These are phyloP conservation scores for Apophysomyces trapeziformis DNA, from an alignment of 371 early-diverging fungal species.

Conservation along the genomic window DNA sequence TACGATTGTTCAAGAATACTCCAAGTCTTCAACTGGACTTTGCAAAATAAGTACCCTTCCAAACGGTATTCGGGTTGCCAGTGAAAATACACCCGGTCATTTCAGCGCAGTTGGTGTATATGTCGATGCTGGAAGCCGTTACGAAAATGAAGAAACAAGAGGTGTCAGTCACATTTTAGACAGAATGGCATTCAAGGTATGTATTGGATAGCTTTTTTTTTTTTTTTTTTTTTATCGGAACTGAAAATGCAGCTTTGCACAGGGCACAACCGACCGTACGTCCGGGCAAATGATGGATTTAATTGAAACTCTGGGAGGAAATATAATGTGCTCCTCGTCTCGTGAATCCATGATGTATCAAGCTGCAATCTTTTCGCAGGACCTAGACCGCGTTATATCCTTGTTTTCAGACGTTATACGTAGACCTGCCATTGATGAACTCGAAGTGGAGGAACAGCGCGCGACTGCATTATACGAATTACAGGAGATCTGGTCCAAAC, in stretches of 20 bases:
- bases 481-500: conserved; percentile 81
- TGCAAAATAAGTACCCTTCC: conserved; percentile 76
- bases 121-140: conserved; percentile 89
- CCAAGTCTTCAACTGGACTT: conserved; percentile 48
- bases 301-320: conserved; percentile 89
- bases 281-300: conserved; percentile 72
- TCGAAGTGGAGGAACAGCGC: conserved; percentile 86
- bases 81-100: conserved; percentile 84
- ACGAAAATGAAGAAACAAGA: conserved; percentile 70
- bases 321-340: conserved; percentile 85
- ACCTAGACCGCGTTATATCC: conserved; percentile 71
- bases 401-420: conserved; percentile 84
- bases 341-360: conserved; percentile 96
- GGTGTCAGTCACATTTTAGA: conserved; percentile 90
- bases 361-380: conserved; percentile 87
- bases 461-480: conserved; percentile 85
- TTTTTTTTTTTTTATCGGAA: neutral
- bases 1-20: conserved; percentile 54
- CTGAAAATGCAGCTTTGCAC: neutral
- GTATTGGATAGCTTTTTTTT: neutral
- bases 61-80: conserved; percentile 88
- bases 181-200: conserved; percentile 90
- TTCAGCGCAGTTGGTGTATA: conserved; percentile 90
- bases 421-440: conserved; percentile 68
- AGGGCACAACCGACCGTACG: conserved; percentile 65